phyloP scores from a whole-genome alignment of 2,329 filamentous ascomycete species.

The Aureobasidium sp. region DNA sequence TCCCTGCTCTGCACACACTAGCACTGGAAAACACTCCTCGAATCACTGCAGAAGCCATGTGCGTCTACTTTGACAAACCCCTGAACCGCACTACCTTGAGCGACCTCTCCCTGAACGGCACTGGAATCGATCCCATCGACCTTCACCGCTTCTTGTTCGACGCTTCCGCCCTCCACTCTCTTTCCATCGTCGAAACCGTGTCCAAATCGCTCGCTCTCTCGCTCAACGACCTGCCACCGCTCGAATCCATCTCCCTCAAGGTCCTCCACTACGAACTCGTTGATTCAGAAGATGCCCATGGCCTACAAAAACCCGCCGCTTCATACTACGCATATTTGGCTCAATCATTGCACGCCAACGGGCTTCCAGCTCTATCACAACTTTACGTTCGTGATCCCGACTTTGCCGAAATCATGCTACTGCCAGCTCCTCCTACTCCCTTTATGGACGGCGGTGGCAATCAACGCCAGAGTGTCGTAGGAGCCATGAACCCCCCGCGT shows the following conservation, averaged over 20 bases:
- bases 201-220: conserved; percentile 48
- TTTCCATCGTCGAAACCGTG: conserved; percentile 53
- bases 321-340: conserved; percentile 82
- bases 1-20: conserved; percentile 69
- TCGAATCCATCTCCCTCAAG: conserved; percentile 62
- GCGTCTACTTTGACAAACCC: conserved; percentile 57
- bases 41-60: conserved; percentile 65
- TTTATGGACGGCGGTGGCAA: conserved; percentile 35
- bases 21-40: conserved; percentile 64
- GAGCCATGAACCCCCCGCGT: conserved; percentile 20
- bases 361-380: conserved; percentile 64
- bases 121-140: conserved; percentile 58
- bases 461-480: conserved; percentile 1
- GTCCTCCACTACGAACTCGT: conserved; percentile 80
- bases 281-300: conserved; percentile 52
- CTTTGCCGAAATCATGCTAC: conserved; percentile 73
- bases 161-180: conserved; percentile 51
- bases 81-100: conserved; percentile 55
- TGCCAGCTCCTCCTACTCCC: conserved; percentile 57
- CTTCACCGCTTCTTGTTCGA: conserved; percentile 56
- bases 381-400: conserved; percentile 80
- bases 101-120: conserved; percentile 63
- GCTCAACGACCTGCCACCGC: conserved; percentile 46
- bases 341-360: conserved; percentile 68
- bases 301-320: conserved; percentile 45